phyloP scores from a whole-genome alignment of 2,329 filamentous ascomycete genomes.

The Niveomyces coronatus region DNA sequence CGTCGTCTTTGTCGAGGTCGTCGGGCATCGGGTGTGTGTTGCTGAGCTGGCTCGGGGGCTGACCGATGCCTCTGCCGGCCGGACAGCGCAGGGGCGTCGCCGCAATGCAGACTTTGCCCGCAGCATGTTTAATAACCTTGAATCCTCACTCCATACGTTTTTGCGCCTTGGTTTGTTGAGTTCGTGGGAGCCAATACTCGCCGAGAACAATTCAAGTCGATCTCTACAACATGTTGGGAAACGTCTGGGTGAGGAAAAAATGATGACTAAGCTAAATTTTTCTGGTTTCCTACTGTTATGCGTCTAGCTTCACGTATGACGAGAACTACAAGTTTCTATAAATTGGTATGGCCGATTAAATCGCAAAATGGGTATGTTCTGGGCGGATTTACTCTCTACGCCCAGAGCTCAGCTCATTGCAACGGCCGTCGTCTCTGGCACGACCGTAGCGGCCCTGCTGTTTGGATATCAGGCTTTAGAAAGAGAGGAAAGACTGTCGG shows the following conservation, averaged over 20 bases:
- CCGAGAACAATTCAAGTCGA: background rate
- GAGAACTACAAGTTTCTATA: too few species aligned
- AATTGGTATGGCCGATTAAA: too few species aligned
- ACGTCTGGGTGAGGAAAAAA: too few species aligned
- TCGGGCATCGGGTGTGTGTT: constrained; percentile 12
- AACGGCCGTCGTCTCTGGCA: constrained; percentile 57
- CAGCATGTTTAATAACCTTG: constrained; percentile 18
- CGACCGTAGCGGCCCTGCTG: constrained; percentile 48
- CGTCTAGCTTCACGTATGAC: too few species aligned
- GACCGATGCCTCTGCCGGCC: constrained; percentile 11
- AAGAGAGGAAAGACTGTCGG: constrained; percentile 40
- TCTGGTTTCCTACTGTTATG: constrained; percentile 2
- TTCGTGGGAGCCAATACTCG: background rate
- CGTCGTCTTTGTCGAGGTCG: constrained; percentile 19
- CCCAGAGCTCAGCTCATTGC: constrained; percentile 53
- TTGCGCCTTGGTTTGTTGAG: background rate
- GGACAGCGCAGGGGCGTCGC: constrained; percentile 17
- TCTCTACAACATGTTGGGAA: too few species aligned
- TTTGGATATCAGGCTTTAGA: constrained; percentile 53
- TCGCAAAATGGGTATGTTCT: constrained; percentile 31
- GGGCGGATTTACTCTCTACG: constrained; percentile 33
- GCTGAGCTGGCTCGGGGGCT: background rate
- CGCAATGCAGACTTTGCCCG: constrained; percentile 28
- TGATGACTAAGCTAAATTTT: constrained; percentile 11
- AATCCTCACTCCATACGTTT: background rate